phyloP scores from a whole-genome alignment of 179 eudicot genomes.

The Spinacia oleracea region DNA sequence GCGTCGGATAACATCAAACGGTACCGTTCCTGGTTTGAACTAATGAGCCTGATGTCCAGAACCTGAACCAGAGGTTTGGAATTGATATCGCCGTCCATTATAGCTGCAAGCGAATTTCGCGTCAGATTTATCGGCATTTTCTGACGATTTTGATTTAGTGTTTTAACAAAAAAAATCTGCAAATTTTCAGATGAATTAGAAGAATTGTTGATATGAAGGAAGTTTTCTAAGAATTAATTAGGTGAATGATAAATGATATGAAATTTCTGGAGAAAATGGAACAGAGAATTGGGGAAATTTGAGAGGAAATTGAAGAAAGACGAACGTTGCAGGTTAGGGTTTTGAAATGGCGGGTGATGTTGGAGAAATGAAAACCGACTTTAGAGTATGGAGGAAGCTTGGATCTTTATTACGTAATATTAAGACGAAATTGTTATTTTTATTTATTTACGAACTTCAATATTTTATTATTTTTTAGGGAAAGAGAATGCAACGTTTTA shows the following conservation, averaged over 20 bases:
- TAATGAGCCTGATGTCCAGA: conserved; percentile 56
- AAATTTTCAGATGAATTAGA: neutral
- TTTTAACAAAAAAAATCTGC: too few relatives aligned
- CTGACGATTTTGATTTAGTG: neutral
- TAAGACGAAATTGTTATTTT: too few relatives aligned
- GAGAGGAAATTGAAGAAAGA: conserved; percentile 1
- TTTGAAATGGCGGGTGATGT: conserved; percentile 37
- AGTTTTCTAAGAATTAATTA: neutral
- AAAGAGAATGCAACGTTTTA: too few relatives aligned
- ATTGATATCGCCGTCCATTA: conserved; percentile 72
- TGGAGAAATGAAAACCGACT: conserved; percentile 17
- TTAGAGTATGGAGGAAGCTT: too few relatives aligned
- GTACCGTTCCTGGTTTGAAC: conserved; percentile 63
- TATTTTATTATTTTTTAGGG: too few relatives aligned
- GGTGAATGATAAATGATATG: neutral
- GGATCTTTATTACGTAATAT: too few relatives aligned
- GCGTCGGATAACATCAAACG: conserved; percentile 70
- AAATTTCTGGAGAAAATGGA: neutral
- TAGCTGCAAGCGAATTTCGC: conserved; percentile 62
- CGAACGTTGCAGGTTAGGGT: conserved; percentile 26
- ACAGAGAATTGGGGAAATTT: neutral
- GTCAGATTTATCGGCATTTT: conserved; percentile 72
- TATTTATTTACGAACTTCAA: too few relatives aligned
- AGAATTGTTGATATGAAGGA: neutral
- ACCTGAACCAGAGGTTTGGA: conserved; percentile 85